Base-by-base conservation (phyloP, 345 rosid genomes). In the Erodium maritimum region DNA sequence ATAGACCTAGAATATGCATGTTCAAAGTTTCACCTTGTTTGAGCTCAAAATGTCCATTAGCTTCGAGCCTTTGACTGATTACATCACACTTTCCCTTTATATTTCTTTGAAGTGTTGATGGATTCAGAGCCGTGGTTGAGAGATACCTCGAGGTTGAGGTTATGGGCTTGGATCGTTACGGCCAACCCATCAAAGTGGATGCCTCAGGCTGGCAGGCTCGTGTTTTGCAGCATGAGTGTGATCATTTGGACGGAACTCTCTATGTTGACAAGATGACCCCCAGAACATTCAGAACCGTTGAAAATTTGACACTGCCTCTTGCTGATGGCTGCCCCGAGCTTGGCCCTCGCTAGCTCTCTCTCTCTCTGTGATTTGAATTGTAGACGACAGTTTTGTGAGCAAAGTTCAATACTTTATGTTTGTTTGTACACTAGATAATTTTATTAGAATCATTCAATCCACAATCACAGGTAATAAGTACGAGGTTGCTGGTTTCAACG, bases 181-280 rank as follows among this genome's bases (percentile, higher is more conserved):
- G 93, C 9, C 67, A 82, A 55, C 73, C 66, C 22, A 79, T 91
- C 21, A 71, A 75, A 75, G 82, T 88, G 54, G 77, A 77, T 62
- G 95, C 98, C 63, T 82, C 87, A 0, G 98, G 98, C 37, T 88
- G 98, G 96, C 90, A 84, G 64, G 95, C 96, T 0, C 88, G 96
- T 37, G 85, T 91, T 50, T 62, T 91, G 65, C 96, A 91, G 61
- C 98, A 91, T 4, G 98, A 91, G 42, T 91, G 86, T 48, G 91
- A 91, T 71, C 98, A 91, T 81, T 75, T 88, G 67, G 88, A 82
- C 46, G 97, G 97, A 73, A 79, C 76, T 64, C 76, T 89, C 9
- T 89, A 86, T 16, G 95, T 86, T 25, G 96, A 90, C 72, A 86
- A 84, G 80, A 88, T 88, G 95, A 65, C 79, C 19, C 82, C 79